These are phyloP conservation scores for Microthyrium microscopicum DNA, from an alignment of 2,329 filamentous ascomycete species.

Conservation along the genomic window DNA sequence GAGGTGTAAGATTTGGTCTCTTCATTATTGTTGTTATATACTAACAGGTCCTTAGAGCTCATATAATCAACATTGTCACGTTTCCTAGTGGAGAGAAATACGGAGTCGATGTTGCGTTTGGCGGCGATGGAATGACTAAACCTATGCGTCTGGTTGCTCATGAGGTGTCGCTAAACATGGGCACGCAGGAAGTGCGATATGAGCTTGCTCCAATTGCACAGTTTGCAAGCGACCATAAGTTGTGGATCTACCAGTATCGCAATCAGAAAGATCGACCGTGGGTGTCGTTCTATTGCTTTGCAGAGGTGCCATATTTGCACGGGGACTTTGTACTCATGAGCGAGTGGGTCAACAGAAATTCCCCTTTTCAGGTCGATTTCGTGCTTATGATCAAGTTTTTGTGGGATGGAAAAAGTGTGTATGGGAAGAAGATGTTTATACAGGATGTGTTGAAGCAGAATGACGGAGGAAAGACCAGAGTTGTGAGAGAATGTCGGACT, in stretches of 20 bases:
- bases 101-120: conserved; percentile 47
- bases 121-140: conserved; percentile 41
- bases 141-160: conserved; percentile 38
- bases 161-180: conserved; percentile 23
- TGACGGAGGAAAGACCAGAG: neutral
- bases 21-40: neutral
- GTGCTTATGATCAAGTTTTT: conserved; percentile 24
- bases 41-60: conserved; percentile 29
- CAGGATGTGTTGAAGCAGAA: conserved; percentile 1
- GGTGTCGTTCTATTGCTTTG: conserved; percentile 27
- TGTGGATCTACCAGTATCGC: conserved; percentile 48
- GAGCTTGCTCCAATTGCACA: neutral
- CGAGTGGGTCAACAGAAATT: neutral
- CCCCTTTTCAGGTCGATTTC: conserved; percentile 14
- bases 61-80: conserved; percentile 46
- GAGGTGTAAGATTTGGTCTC: neutral
- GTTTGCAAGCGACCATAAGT: conserved; percentile 20
- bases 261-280: conserved; percentile 20
- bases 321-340: conserved; percentile 24
- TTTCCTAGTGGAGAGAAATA: conserved; percentile 33
- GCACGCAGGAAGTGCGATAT: conserved; percentile 1
- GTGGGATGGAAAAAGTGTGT: conserved; percentile 10
- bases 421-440: conserved; percentile 1
- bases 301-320: conserved; percentile 22
- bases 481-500: neutral